Evolutionary conservation across 257 asterid species (phyloP).

Genomic region (Striga asiatica): DNA sequence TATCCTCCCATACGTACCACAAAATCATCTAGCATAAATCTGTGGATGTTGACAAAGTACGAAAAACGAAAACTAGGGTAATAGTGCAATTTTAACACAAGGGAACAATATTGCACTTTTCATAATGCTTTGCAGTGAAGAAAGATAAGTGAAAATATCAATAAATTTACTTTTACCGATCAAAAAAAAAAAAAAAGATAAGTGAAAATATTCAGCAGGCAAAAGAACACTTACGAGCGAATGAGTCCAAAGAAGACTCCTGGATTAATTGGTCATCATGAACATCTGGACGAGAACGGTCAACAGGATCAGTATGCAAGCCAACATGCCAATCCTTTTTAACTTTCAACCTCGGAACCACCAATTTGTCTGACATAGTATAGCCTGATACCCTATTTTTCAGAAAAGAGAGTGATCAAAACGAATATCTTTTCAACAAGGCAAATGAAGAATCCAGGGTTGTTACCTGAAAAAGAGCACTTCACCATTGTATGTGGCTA

Average conservation of each 20-base stretch:
- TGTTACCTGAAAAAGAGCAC: slow-evolving; percentile 91
- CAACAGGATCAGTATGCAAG: slow-evolving; percentile 74
- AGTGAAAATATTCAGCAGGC: slow-evolving; percentile 4
- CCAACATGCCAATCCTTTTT: slow-evolving; percentile 96
- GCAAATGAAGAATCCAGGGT: slow-evolving; percentile 2
- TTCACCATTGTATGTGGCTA: slow-evolving; percentile 95
- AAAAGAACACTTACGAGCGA: slow-evolving; percentile 40
- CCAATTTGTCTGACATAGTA: slow-evolving; percentile 84
- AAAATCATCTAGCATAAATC: too few species aligned
- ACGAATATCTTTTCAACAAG: background rate
- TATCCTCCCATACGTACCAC: too few species aligned
- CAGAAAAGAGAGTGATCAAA: slow-evolving; percentile 7
- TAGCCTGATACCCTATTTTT: slow-evolving; percentile 86
- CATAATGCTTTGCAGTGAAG: too few species aligned
- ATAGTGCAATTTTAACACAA: too few species aligned
- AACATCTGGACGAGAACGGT: slow-evolving; percentile 92
- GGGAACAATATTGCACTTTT: too few species aligned
- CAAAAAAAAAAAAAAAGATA: too few species aligned
- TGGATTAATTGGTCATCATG: slow-evolving; percentile 61
- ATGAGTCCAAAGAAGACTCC: slow-evolving; percentile 46
- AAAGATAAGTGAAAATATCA: too few species aligned
- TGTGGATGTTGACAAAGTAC: too few species aligned
- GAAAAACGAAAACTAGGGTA: too few species aligned
- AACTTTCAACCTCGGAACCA: slow-evolving; percentile 80
- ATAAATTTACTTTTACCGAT: background rate